These are phyloP conservation scores for Elsinoe australis DNA, from an alignment of 2,329 filamentous ascomycete species.

Conservation along the genomic window DNA sequence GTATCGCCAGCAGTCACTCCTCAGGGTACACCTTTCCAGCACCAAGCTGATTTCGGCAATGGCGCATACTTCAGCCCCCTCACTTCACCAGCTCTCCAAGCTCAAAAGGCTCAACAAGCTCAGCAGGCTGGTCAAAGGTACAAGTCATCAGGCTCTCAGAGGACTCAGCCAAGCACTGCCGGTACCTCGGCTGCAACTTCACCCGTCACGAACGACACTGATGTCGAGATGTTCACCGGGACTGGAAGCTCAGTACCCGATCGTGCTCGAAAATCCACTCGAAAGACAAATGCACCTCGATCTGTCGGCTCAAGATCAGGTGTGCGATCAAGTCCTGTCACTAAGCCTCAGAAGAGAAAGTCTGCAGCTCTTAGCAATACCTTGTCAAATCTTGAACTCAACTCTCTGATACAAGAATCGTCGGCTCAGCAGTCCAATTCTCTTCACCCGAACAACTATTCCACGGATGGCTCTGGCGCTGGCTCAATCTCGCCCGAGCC, in stretches of 20 bases:
- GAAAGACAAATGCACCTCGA: conserved; percentile 46
- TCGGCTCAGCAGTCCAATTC: conserved; percentile 26
- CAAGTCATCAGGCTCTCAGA: conserved; percentile 29
- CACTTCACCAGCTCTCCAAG: conserved; percentile 71
- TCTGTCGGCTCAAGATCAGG: conserved; percentile 36
- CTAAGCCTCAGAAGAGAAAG: conserved; percentile 53
- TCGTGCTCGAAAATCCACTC: conserved; percentile 29
- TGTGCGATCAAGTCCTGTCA: conserved; percentile 64
- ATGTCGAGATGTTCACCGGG: conserved; percentile 39
- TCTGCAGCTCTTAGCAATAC: conserved; percentile 39
- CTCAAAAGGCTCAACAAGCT: conserved; percentile 54
- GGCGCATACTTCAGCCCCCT: conserved; percentile 75
- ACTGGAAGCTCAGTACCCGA: conserved; percentile 26
- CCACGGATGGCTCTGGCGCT: conserved; percentile 35
- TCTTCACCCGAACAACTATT: conserved; percentile 22
- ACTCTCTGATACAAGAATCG: conserved; percentile 34
- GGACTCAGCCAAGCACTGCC: conserved; percentile 48
- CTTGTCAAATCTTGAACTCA: conserved; percentile 41
- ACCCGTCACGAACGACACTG: conserved; percentile 35
- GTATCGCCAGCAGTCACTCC: conserved; percentile 80
- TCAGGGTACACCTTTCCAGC: conserved; percentile 59
- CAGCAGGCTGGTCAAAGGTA: no score
- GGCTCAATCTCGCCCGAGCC: conserved; percentile 47
- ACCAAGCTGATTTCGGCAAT: conserved; percentile 53
- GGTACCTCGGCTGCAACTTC: conserved; percentile 43